Evolutionary conservation across 2,329 filamentous ascomycete species (phyloP), one percentile per base, ranked within the genome.

Genomic region (Fusarium sp.): DNA sequence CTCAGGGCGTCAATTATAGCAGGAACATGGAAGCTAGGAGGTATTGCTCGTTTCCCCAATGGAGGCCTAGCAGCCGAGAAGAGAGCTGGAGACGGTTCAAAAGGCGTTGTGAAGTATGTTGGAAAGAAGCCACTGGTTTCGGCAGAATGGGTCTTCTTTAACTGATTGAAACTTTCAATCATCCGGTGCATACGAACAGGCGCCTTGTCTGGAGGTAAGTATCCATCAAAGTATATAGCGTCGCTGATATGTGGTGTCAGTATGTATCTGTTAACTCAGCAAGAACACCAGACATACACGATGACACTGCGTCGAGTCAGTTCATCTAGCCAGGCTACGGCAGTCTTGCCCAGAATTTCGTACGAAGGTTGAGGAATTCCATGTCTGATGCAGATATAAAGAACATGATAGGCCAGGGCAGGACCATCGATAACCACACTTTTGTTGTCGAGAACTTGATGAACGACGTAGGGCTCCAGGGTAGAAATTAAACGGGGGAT

Each of bases 211-310:
- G 77, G 62, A 1, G 95, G 95, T 2, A 98, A 84, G 59, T 88
- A 90, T 16, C 94, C 94, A 78, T 98, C 95, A 74, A 98, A 98
- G 77, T 91, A 94, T 56, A 98, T 92, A 48, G 85, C 88, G 61
- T 87, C 81, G 47, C 77, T 78, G 67, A 5, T 14, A 13, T 7
- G 13, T 13, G 4, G 5, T 10, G 25, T 75, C 18, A 75, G 69
- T 41, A 12, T 25, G 7, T 3, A 20, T 24, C 32, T 27, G n/a
- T 14, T 27, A 29, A 10, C 14, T 32, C 2, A 46, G 16, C 1
- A 44, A 27, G 9, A 8, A 27, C 44, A 12, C 22, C 8, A 34
- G 71, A 71, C 74, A 79, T 83, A 95, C 93, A 96, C 85, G 47
- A 80, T 80, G 52, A 92, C 85, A 56, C 86, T 84, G 61, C 85